Evolutionary conservation across 352 stramenopile genomes (phyloP), one percentile per base, ranked within the genome.

Genomic region (Globisporangium barbulae): DNA sequence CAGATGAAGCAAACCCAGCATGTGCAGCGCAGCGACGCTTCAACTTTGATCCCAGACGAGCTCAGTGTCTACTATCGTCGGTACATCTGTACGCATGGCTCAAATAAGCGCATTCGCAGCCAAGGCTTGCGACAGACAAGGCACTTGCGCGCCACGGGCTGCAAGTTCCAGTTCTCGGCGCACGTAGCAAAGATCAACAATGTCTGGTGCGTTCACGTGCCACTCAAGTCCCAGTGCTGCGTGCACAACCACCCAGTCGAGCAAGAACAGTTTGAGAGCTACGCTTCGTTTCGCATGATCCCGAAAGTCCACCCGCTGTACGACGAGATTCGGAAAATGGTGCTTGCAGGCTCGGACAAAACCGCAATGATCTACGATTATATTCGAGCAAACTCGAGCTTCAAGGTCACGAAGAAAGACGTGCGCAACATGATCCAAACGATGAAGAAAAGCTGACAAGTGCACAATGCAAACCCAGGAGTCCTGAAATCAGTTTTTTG

Each of bases 241-340:
- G 52, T 58, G 31, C 52, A 58, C 31, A 58, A 58, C 37, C 52
- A 58, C 17, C 52, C 52, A 13, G 31, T 58, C 0, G 52, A 58
- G 5, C 33, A 58, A 45, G 52, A 58, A 17, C 33, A 31, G 3
- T 58, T 58, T 22, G 52, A 58, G 30, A 58, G 39, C 30, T 58
- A 58, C 52, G 19, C 52, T 5, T 13, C 15, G 30, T 30, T 45
- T 17, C 52, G 52, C 31, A 45, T 15, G 30, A 15, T 58, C 19
- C 52, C 52, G 52, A 58, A 58, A 22, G 15, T 31, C 13, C 52
- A 58, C 19, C 52, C 52, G 17, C 52, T 58, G 52, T 58, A 58
- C 52, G 52, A 58, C 30, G 31, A 58, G n/a, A 21, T 58, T 9
- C 52, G 33, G 17, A 33, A 45, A 58, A 45, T 58, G 52, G 52